phyloP scores from a whole-genome alignment of 2,329 filamentous ascomycete genomes.

The Sporothrix dimorphospora region DNA sequence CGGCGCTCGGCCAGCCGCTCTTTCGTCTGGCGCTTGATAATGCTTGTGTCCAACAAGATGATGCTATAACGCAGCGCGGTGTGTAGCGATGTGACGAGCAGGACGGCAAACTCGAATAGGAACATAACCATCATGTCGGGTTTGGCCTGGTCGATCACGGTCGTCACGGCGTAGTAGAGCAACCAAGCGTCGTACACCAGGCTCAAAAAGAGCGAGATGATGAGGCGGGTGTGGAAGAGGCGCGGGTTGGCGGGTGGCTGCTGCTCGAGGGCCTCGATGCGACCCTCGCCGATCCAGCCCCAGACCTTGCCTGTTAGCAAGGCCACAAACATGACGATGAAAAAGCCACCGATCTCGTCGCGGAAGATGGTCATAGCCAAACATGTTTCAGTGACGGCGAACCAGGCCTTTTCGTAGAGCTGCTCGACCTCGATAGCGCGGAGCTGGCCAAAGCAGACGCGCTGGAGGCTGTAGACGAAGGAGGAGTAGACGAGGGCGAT shows the following conservation, averaged over 20 bases:
- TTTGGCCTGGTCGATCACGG: slow-evolving; percentile 83
- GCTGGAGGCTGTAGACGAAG: slow-evolving; percentile 84
- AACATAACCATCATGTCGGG: slow-evolving; percentile 99
- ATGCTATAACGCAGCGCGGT: slow-evolving; percentile 79
- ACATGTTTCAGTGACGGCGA: slow-evolving; percentile 94
- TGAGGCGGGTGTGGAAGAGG: slow-evolving; percentile 83
- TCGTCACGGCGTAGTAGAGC: slow-evolving; percentile 78
- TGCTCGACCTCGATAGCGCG: slow-evolving; percentile 96
- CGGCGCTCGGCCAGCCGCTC: slow-evolving; percentile 70
- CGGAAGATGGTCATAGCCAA: slow-evolving; percentile 98
- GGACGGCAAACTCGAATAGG: slow-evolving; percentile 91
- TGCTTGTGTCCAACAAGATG: slow-evolving; percentile 74
- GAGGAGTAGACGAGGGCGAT: slow-evolving; percentile 78
- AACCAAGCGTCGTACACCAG: slow-evolving; percentile 79
- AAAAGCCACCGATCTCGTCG: slow-evolving; percentile 92
- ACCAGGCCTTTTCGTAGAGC: slow-evolving; percentile 97
- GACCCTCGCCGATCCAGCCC: slow-evolving; percentile 96
- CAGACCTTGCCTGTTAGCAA: slow-evolving; percentile 94
- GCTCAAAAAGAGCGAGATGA: slow-evolving; percentile 76
- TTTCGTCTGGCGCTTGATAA: slow-evolving; percentile 73
- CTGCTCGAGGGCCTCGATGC: slow-evolving; percentile 93
- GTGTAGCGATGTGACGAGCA: slow-evolving; percentile 78
- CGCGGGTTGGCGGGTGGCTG: slow-evolving; percentile 87
- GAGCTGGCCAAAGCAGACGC: slow-evolving; percentile 85
- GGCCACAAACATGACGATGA: slow-evolving; percentile 93